Conservation (phyloP, 108 stramenopile genomes). For the Poteriospumella lacustris region DNA sequence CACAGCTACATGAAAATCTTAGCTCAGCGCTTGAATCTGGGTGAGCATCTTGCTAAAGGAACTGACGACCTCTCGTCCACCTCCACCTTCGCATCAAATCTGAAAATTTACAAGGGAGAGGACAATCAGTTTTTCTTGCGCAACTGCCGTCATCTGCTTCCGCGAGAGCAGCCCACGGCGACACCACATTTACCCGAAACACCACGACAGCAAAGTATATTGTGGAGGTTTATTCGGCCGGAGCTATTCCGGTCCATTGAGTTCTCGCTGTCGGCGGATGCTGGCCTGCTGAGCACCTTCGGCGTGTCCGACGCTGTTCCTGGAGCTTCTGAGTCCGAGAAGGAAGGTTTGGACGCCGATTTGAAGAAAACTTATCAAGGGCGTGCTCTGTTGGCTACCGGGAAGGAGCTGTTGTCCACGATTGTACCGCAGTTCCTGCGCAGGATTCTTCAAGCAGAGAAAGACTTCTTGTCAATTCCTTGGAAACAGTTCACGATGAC, state of each 20-base stretch:
- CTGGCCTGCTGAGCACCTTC: neutral
- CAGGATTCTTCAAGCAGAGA: too few species aligned
- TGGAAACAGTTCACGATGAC: too few species aligned
- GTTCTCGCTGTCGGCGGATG: neutral
- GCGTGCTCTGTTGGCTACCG: too few species aligned
- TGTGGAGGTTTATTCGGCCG: conserved; percentile 58
- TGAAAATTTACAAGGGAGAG: conserved; percentile 35
- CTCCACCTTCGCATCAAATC: neutral
- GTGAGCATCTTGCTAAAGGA: conserved; percentile 40
- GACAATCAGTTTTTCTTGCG: conserved; percentile 36
- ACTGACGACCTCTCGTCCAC: neutral
- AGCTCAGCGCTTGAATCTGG: conserved; percentile 44
- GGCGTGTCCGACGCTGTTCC: too few species aligned
- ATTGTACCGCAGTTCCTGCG: too few species aligned
- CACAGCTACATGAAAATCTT: conserved; percentile 28
- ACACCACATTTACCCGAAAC: conserved; percentile 49
- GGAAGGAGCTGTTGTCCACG: too few species aligned
- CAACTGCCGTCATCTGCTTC: conserved; percentile 52
- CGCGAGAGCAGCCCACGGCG: conserved; percentile 44
- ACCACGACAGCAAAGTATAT: conserved; percentile 46
- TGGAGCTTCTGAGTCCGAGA: too few species aligned
- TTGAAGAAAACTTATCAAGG: too few species aligned
- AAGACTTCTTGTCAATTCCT: too few species aligned
- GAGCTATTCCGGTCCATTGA: conserved; percentile 42
- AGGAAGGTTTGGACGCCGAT: too few species aligned